Percentiles rank a stretch among this genome's conserved stretches.
These are phyloP conservation scores for Glomus cerebriforme DNA, from an alignment of 192 early-diverging fungal species.

Conservation along the genomic window DNA sequence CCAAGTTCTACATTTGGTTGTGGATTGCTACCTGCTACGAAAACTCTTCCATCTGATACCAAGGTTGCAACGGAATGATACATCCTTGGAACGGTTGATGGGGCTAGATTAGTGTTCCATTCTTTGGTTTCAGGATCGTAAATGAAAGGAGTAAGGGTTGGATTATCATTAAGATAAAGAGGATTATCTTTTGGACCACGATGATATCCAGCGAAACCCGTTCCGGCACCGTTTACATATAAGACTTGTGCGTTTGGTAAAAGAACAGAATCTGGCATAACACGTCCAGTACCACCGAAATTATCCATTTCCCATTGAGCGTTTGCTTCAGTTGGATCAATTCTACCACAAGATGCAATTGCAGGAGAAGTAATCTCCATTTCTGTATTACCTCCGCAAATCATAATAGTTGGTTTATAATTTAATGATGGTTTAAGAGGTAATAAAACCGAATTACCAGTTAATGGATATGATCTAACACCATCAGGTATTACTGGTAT, in stretches of 20 bases:
- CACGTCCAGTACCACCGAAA: conserved; percentile 43
- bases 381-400: conserved; percentile 63
- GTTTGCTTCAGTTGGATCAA: conserved; percentile 43
- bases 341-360: conserved; percentile 51
- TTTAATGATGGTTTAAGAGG: conserved; percentile 56
- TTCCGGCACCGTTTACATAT: conserved; percentile 60
- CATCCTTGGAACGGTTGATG: conserved; percentile 51
- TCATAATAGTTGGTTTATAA: conserved; percentile 56
- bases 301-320: conserved; percentile 57
- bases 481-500: conserved; percentile 48
- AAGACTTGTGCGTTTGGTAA: conserved; percentile 56
- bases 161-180: conserved; percentile 34
- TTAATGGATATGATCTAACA: conserved; percentile 59
- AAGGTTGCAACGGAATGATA: conserved; percentile 63
- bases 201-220: conserved; percentile 55
- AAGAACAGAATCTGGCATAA: conserved; percentile 58
- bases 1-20: conserved; percentile 25
- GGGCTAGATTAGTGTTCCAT: conserved; percentile 29
- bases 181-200: conserved; percentile 10
- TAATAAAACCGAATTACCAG: conserved; percentile 57
- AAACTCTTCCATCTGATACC: conserved; percentile 44
- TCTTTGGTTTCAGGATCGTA: conserved; percentile 51
- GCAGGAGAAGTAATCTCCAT: conserved; percentile 33
- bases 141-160: conserved; percentile 50
- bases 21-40: conserved; percentile 44